A percentile compares a stretch with the other conserved stretches of the same genome.
phyloP scores from a whole-genome alignment of 306 rosid genomes.

The Quercus berberidifolia region DNA sequence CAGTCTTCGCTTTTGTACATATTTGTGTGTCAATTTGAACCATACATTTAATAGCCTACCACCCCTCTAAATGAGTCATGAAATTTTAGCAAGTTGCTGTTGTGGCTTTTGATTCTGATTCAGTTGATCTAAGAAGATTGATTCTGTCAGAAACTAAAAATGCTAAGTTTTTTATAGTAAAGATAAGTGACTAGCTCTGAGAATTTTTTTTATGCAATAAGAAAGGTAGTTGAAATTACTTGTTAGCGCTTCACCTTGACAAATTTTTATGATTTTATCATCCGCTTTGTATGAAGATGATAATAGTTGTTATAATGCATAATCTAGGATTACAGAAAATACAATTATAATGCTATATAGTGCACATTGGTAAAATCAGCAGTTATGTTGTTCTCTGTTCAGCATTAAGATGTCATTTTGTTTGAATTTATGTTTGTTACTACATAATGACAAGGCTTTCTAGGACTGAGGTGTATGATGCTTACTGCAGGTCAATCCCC shows the following conservation, averaged over 20 bases:
- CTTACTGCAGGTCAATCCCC: conserved; percentile 64
- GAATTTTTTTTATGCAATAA: not conserved
- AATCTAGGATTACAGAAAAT: not conserved
- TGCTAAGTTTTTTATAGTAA: not conserved
- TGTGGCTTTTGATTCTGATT: not conserved
- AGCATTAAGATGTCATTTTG: not conserved
- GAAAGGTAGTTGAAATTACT: not conserved
- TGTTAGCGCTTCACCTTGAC: not conserved
- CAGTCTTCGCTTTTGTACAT: not conserved
- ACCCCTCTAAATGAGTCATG: not conserved
- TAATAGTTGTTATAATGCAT: not conserved
- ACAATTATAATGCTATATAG: not conserved
- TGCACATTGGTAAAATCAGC: not conserved
- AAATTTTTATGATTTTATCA: not conserved
- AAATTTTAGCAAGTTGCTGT: not conserved
- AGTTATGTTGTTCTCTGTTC: not conserved
- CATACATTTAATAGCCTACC: not conserved
- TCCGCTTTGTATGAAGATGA: not conserved
- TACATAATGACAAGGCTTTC: not conserved
- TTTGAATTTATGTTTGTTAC: not conserved
- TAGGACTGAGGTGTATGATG: conserved; percentile 16
- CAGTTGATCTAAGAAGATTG: not conserved
- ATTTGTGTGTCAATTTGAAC: not conserved
- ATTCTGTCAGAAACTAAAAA: not conserved
- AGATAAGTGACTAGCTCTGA: not conserved